Base-by-base conservation (phyloP, 345 rosid species). In the Citrus sinensis region DNA sequence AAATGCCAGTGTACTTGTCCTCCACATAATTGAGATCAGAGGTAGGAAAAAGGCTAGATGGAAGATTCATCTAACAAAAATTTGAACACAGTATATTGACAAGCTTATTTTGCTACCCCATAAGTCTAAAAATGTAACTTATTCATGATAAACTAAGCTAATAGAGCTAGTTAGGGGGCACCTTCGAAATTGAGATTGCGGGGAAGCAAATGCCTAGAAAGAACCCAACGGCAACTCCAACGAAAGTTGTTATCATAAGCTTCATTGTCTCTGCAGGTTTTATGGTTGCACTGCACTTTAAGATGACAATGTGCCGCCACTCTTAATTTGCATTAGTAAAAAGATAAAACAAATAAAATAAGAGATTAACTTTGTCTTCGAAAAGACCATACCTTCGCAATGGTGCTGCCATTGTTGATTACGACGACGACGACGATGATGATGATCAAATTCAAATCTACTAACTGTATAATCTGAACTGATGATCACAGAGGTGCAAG, bases 151-250 rank as follows among this genome's bases (percentile, higher is more conserved):
- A 46, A 13, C 14, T 46, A 46, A 67, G 30, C 20, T 6, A 42
- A 25, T 32, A 10, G 49, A 42, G 20, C 22, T 5, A 65, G 25
- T 13, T 19, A 20, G 9, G 9, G 9, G 46, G 39, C 74, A 92
- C 98, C 97, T 90, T 91, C 22, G 97, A 87, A 79, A 92, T 76
- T 60, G 99, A 87, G 59, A 94, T 78, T 16, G 95, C 88, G 25
- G 98, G 98, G 73, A 90, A 85, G 35, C 92, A 91, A 78, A 91
- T 83, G 75, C 98, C 99, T 75, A 96, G 77, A 78, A 94, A 90
- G 83, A 94, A 91, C 82, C 99, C 99, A 73, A 91, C 87, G 32
- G 89, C 76, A 79, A 91, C 80, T 68, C 97, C 97, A 11, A 87
- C 74, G 75, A 96, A 82, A 49, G 94, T 85, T 58, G 91, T 86